Conservation (phyloP, 176 grass and related monocot species). For the Carex kokanica region DNA sequence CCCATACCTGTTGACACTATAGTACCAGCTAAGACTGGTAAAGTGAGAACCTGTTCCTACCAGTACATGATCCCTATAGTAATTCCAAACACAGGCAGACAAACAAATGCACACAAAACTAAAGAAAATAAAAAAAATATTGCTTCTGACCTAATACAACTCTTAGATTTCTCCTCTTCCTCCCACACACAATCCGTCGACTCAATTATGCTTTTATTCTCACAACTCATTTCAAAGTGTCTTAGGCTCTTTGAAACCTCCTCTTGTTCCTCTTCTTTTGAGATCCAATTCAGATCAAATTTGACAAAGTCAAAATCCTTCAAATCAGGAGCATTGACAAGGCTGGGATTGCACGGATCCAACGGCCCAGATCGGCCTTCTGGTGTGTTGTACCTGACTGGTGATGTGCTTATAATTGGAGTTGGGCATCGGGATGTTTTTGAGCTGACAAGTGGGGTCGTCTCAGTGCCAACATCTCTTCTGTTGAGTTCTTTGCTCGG, state of each 20-base stretch:
- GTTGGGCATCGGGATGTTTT: conserved; percentile 38
- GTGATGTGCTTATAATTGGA: conserved; percentile 72
- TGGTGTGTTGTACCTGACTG: conserved; percentile 84
- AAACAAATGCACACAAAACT: background rate
- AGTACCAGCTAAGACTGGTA: background rate
- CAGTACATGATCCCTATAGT: background rate
- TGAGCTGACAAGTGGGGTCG: conserved; percentile 56
- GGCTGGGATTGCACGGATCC: conserved; percentile 41
- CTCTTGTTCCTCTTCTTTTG: conserved; percentile 94
- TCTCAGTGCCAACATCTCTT: conserved; percentile 59
- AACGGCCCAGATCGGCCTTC: conserved; percentile 65
- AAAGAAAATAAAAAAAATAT: background rate
- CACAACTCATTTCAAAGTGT: conserved; percentile 61
- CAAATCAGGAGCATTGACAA: conserved; percentile 20
- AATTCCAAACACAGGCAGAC: background rate
- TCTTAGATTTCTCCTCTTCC: conserved; percentile 87
- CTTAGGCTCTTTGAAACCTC: conserved; percentile 94
- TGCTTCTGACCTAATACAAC: conserved; percentile 67
- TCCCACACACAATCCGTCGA: conserved; percentile 53
- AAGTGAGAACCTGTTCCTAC: background rate
- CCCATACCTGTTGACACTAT: background rate
- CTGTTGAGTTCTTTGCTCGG: conserved; percentile 28
- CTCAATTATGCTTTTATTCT: conserved; percentile 37
- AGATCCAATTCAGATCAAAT: conserved; percentile 83
- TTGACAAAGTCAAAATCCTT: conserved; percentile 56